Evolutionary conservation across 1,139 yeast species (phyloP).

Genomic region (Yamadazyma songkhlaensis): DNA sequence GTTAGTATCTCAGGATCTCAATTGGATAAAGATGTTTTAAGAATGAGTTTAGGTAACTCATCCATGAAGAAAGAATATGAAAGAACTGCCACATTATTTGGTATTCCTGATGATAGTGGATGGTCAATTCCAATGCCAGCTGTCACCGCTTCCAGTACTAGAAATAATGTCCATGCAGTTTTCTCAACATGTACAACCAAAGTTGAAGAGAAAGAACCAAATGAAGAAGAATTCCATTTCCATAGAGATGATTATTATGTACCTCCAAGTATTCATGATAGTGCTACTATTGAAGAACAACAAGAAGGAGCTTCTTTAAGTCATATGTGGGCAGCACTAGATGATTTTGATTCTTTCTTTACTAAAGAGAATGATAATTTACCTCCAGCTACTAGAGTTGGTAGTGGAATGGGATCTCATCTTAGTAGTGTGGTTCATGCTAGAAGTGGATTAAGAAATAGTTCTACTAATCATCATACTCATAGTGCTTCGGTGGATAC

Average conservation of each 20-base stretch:
- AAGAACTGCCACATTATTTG: slow-evolving; percentile 84
- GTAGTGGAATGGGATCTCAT: background rate
- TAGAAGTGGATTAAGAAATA: slow-evolving; percentile 3
- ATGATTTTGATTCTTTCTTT: slow-evolving; percentile 89
- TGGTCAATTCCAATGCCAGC: slow-evolving; percentile 98
- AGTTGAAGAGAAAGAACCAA: slow-evolving; percentile 26
- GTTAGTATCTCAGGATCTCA: slow-evolving; percentile 85
- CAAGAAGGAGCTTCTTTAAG: slow-evolving; percentile 79
- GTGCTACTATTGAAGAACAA: slow-evolving; percentile 52
- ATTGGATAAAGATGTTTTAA: slow-evolving; percentile 83
- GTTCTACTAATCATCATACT: slow-evolving; percentile 24
- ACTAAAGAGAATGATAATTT: slow-evolving; percentile 52
- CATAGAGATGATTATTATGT: slow-evolving; percentile 67
- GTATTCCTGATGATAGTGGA: slow-evolving; percentile 95
- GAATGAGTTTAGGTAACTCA: slow-evolving; percentile 87
- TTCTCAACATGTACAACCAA: slow-evolving; percentile 71
- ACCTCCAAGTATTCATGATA: slow-evolving; percentile 32
- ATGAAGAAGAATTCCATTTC: slow-evolving; percentile 52
- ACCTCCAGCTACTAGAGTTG: slow-evolving; percentile 9
- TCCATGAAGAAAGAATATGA: slow-evolving; percentile 79
- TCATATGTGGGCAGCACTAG: slow-evolving; percentile 96
- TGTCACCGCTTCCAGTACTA: slow-evolving; percentile 78
- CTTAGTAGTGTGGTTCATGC: background rate
- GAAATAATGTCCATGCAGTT: slow-evolving; percentile 94
- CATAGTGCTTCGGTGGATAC: slow-evolving; percentile 55